Evolutionary conservation across 73 alveolate genomes (phyloP).

Genomic region (Breviolum minutum): DNA sequence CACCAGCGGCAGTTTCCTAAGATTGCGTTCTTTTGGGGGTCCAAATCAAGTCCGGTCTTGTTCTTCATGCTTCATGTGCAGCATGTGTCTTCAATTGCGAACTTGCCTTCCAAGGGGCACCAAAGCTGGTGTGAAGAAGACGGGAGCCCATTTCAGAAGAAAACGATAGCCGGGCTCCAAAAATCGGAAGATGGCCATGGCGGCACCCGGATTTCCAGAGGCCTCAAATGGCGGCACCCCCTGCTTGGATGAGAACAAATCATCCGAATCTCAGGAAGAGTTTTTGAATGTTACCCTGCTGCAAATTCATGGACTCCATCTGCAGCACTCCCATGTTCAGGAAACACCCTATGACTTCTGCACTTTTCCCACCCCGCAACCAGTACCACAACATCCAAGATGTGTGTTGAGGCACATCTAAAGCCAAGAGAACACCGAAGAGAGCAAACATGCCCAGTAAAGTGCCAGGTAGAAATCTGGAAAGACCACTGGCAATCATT

Average conservation of each 20-base stretch:
- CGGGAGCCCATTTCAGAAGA: slow-evolving; percentile 47
- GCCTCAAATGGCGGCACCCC: neutral
- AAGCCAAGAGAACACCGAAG: slow-evolving; percentile 16
- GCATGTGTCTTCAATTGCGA: too few relatives aligned
- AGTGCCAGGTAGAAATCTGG: slow-evolving; percentile 4
- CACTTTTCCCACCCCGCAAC: too few relatives aligned
- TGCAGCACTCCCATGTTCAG: neutral
- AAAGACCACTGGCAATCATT: slow-evolving; percentile 27
- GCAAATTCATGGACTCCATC: neutral
- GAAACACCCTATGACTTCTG: too few relatives aligned
- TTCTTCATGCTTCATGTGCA: neutral
- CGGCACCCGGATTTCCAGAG: slow-evolving; percentile 21
- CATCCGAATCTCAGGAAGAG: too few relatives aligned
- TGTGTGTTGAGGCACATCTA: neutral
- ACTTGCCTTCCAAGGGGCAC: neutral
- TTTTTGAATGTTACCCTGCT: too few relatives aligned
- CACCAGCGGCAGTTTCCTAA: slow-evolving; percentile 28
- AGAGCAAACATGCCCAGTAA: slow-evolving; percentile 49
- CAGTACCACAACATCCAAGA: too few relatives aligned
- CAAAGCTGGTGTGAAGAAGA: slow-evolving; percentile 43
- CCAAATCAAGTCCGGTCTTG: neutral
- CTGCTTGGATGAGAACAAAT: too few relatives aligned
- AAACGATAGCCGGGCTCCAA: slow-evolving; percentile 61
- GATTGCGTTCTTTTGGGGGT: neutral
- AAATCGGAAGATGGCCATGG: slow-evolving; percentile 25